Conservation (phyloP, 2,329 filamentous ascomycete genomes). For the Fusarium tuaranense region DNA sequence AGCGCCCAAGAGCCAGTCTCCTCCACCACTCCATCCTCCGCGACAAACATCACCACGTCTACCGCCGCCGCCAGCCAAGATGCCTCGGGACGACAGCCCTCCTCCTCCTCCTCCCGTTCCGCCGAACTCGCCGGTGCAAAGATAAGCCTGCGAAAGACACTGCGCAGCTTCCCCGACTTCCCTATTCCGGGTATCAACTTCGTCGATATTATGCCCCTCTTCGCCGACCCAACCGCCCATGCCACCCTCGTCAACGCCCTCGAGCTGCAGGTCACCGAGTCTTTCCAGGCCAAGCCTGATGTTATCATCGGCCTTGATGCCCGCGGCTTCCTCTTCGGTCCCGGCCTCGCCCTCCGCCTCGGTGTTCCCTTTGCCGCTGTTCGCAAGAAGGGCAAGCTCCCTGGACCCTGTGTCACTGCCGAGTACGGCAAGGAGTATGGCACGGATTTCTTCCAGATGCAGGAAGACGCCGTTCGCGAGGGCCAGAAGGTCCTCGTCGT, state of each 20-base stretch:
- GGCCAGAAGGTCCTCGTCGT: conserved; percentile 94
- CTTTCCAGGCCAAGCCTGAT: conserved; percentile 78
- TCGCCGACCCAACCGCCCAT: conserved; percentile 82
- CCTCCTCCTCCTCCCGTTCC: conserved; percentile 71
- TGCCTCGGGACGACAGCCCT: conserved; percentile 73
- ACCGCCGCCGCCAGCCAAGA: conserved; percentile 56
- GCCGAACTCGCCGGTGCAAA: conserved; percentile 76
- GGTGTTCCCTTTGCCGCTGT: conserved; percentile 92
- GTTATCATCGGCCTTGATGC: conserved; percentile 94
- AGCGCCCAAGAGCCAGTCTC: conserved; percentile 43
- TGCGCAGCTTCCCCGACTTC: conserved; percentile 93
- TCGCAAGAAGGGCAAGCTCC: conserved; percentile 95
- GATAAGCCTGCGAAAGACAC: conserved; percentile 76
- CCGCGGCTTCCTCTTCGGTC: conserved; percentile 94
- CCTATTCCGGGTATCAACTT: conserved; percentile 93
- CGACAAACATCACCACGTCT: conserved; percentile 44
- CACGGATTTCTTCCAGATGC: conserved; percentile 95
- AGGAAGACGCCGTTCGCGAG: conserved; percentile 83
- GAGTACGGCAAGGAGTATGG: conserved; percentile 97
- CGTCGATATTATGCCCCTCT: conserved; percentile 97
- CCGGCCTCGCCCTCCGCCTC: conserved; percentile 84
- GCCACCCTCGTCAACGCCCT: conserved; percentile 83
- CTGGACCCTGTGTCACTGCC: conserved; percentile 87
- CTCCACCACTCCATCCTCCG: conserved; percentile 41
- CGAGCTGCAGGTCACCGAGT: conserved; percentile 80